These are phyloP conservation scores for Digitaria exilis DNA, from an alignment of 202 grass and related monocot species.

Conservation along the genomic window DNA sequence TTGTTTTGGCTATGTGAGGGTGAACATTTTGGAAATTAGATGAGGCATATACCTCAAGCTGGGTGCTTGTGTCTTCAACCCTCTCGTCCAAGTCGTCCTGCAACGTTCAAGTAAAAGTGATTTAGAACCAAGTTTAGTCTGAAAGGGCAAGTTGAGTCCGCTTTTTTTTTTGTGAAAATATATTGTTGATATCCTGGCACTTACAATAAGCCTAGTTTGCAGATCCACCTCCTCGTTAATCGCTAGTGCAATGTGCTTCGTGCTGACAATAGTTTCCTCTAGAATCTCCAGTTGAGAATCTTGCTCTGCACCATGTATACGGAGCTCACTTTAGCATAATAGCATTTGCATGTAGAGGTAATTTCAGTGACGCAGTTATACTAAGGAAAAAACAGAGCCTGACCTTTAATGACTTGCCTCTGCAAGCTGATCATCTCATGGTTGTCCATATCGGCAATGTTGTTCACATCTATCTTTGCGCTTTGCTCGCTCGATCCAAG, in stretches of 20 bases:
- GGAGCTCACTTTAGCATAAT: background rate
- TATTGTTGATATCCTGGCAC: background rate
- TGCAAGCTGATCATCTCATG: slow-evolving; percentile 59
- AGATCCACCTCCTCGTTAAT: slow-evolving; percentile 79
- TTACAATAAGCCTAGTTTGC: slow-evolving; percentile 69
- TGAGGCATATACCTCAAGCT: slow-evolving; percentile 42
- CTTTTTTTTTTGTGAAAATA: background rate
- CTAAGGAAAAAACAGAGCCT: background rate
- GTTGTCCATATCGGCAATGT: slow-evolving; percentile 56
- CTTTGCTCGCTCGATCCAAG: slow-evolving; percentile 40
- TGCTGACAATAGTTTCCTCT: slow-evolving; percentile 57
- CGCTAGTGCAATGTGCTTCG: slow-evolving; percentile 75
- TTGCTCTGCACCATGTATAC: slow-evolving; percentile 54
- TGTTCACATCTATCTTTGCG: slow-evolving; percentile 52
- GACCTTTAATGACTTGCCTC: slow-evolving; percentile 72
- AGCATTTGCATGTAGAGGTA: background rate
- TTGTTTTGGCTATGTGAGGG: background rate
- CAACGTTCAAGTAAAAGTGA: slow-evolving; percentile 11
- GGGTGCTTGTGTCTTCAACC: slow-evolving; percentile 48
- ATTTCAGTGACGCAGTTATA: background rate
- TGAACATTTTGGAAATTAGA: background rate
- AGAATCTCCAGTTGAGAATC: slow-evolving; percentile 60
- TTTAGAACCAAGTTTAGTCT: slow-evolving; percentile 25
- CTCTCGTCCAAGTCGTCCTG: slow-evolving; percentile 67
- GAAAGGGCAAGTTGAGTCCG: background rate